Percentiles rank a stretch among this genome's conserved stretches.
Conservation (phyloP, 2,329 filamentous ascomycete species). For the Cercospora sesami region DNA sequence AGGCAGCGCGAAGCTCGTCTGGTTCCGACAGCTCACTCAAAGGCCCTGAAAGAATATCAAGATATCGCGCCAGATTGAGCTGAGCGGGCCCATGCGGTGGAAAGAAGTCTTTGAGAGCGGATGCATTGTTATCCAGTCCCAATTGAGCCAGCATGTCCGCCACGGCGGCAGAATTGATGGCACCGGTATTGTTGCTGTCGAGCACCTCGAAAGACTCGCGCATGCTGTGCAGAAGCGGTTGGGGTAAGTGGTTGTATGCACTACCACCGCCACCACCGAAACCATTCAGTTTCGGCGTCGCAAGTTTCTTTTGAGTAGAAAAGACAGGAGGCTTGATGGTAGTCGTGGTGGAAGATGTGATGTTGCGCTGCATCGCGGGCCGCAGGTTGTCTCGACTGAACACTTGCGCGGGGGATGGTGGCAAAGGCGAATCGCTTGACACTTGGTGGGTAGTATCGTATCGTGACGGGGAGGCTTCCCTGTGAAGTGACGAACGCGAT, state of each 20-base stretch:
- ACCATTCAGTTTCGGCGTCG: conserved; percentile 25
- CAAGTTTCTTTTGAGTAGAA: conserved; percentile 16
- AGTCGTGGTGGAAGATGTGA: conserved; percentile 37
- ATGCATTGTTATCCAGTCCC: conserved; percentile 70
- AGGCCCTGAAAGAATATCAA: conserved; percentile 75
- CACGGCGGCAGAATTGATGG: conserved; percentile 79
- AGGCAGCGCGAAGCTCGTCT: conserved; percentile 80
- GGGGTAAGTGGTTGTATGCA: conserved; percentile 68
- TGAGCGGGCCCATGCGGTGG: conserved; percentile 65
- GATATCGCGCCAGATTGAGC: conserved; percentile 80
- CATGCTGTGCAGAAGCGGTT: conserved; percentile 80
- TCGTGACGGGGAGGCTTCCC: conserved; percentile 14
- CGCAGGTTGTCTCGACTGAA: conserved; percentile 31
- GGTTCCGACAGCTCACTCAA: conserved; percentile 73
- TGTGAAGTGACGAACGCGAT: conserved; percentile 8
- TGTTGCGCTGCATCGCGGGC: conserved; percentile 37
- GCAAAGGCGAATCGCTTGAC: conserved; percentile 29
- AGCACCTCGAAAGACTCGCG: conserved; percentile 92
- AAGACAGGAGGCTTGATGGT: conserved; percentile 32
- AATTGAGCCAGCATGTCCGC: conserved; percentile 84
- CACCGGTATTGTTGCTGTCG: conserved; percentile 82
- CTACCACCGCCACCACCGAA: conserved; percentile 17
- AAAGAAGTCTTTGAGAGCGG: conserved; percentile 79
- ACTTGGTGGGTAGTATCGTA: conserved; percentile 25
- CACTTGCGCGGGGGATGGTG: conserved; percentile 30